Evolutionary conservation across 1,284 basidiomycete genomes (phyloP).

Genomic region (Cryptococcus hybrid): DNA sequence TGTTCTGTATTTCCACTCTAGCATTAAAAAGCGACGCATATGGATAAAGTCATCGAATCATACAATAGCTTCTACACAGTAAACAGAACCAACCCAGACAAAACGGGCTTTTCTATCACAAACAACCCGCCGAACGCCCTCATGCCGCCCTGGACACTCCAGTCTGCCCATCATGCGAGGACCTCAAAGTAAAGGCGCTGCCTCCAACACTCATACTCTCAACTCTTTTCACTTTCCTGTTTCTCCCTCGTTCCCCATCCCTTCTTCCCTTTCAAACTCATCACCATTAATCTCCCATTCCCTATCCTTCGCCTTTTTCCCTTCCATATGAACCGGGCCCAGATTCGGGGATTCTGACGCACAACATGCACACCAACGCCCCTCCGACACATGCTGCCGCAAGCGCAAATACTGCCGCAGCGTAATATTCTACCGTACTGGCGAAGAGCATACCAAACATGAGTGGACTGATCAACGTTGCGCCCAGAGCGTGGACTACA

Average conservation of each 20-base stretch:
- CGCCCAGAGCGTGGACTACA: constrained; percentile 41
- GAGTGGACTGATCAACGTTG: constrained; percentile 40
- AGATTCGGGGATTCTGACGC: constrained; percentile 20
- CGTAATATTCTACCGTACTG: constrained; percentile 36
- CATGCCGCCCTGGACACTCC: no score
- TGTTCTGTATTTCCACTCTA: no score
- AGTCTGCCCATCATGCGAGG: no score
- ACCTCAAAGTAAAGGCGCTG: no score
- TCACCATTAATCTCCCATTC: constrained; percentile 2
- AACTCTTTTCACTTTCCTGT: constrained; percentile 15
- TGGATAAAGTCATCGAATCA: no score
- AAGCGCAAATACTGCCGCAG: constrained; percentile 41
- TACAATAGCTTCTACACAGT: no score
- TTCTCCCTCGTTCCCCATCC: constrained; percentile 24
- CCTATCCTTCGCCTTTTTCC: constrained; percentile 5
- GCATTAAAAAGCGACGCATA: no score
- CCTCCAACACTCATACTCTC: background rate
- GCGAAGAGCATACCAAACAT: constrained; percentile 43
- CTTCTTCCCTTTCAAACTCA: background rate
- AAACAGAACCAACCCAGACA: no score
- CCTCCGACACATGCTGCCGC: constrained; percentile 24
- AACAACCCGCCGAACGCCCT: no score
- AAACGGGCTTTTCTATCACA: no score
- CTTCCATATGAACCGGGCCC: background rate
- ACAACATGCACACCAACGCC: constrained; percentile 21